phyloP scores from a whole-genome alignment of 2,329 filamentous ascomycete species.

The Verticillium dahliae region DNA sequence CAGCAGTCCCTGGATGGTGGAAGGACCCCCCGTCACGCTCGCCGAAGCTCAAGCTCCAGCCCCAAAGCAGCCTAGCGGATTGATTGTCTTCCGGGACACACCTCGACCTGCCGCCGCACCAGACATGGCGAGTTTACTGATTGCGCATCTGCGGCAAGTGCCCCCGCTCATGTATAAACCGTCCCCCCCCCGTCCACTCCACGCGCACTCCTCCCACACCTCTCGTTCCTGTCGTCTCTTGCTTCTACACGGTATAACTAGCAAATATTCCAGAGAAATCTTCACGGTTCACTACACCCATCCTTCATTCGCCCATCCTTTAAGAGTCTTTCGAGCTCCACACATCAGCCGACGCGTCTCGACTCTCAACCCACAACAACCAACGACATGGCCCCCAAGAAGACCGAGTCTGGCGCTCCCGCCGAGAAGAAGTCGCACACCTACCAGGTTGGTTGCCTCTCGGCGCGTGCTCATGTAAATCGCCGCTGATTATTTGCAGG shows the following conservation, averaged over 20 bases:
- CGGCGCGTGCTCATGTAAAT: constrained; percentile 10
- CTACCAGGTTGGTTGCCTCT: constrained; percentile 46
- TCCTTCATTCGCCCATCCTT: constrained; percentile 10
- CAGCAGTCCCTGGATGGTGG: neutral
- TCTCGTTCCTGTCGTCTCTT: constrained; percentile 20
- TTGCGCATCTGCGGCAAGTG: constrained; percentile 45
- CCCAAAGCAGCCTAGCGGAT: constrained; percentile 1
- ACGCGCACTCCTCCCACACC: constrained; percentile 38
- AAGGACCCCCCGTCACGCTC: neutral
- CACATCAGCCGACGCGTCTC: constrained; percentile 14
- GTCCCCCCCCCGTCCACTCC: constrained; percentile 37
- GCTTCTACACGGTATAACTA: constrained; percentile 15
- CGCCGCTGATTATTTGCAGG: constrained; percentile 36
- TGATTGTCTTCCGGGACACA: neutral
- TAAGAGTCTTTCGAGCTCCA: constrained; percentile 8
- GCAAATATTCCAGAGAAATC: constrained; percentile 14
- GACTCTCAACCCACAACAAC: constrained; percentile 23
- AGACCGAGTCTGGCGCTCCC: constrained; percentile 33
- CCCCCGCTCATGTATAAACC: constrained; percentile 54
- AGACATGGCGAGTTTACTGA: constrained; percentile 35
- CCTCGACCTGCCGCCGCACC: neutral
- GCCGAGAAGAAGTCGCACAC: constrained; percentile 41
- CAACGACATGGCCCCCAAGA: constrained; percentile 51
- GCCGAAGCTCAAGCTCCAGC: constrained; percentile 1
- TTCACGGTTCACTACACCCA: constrained; percentile 17